Evolutionary conservation across 345 rosid genomes (phyloP), one percentile per base, ranked within the genome.

Genomic region (Geranium rotundifolium): DNA sequence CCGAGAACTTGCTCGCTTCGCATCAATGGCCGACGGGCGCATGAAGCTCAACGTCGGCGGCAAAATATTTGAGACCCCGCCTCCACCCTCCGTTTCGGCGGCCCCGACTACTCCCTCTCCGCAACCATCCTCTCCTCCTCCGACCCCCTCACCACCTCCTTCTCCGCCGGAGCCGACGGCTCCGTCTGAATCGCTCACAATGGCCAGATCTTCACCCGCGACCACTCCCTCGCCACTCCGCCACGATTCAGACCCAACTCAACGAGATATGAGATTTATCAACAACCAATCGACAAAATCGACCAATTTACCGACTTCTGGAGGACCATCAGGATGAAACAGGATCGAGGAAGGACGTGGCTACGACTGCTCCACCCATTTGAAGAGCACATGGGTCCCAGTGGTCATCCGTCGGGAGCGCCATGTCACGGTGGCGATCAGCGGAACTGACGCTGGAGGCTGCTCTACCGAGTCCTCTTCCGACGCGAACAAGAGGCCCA

Each of bases 21-120:
- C 50, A 7, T 3, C 7, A 41, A 41, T 41, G 50, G 50, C 50
- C 50, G 50, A 18, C 58, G 62, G 73, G 67, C 82, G 86, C 18
- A 55, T 93, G 74, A 85, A 81, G 73, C 97, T 93, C 77, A 93
- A 93, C 78, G 97, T 93, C 12, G 99, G 96, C 19, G 97, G 97
- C 23, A 81, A 82, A 71, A 73, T 87, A 58, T 88, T 88, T 57
- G 95, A 87, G 58, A 90, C 99, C 61, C 89, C 54, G 34, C 76
- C n/a, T 67, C 86, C 15, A 93, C 97, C 5, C 87, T 93, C 56
- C 86, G 76, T 63, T 80, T 90, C 17, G 79, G 84, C 4, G 97
- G 91, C 18, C 81, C 80, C 73, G 97, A 92, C 63, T 93, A 95
- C 6, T 77, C 98, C 18, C 61, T 82, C 0, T 79, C 72, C 60